These are phyloP conservation scores for Debaryomyces nepalensis DNA, from an alignment of 1,139 yeast species.

Conservation along the genomic window DNA sequence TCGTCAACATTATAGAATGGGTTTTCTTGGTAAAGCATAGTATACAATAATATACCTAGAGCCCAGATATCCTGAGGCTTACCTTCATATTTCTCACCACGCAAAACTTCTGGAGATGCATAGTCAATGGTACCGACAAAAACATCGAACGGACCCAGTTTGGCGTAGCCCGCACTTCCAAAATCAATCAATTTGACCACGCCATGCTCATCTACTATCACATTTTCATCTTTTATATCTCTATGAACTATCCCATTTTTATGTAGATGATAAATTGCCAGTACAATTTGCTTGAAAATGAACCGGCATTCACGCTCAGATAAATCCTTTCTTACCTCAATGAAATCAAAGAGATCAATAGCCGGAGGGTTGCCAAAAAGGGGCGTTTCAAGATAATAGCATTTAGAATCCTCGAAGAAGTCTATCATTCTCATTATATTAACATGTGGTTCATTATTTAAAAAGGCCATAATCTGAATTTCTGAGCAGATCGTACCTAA, in stretches of 20 bases:
- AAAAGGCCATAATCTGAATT: conserved; percentile 85
- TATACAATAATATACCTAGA: conserved; percentile 84
- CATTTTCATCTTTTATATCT: conserved; percentile 93
- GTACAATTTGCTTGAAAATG: conserved; percentile 78
- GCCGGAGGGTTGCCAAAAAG: conserved; percentile 90
- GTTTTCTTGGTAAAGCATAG: conserved; percentile 89
- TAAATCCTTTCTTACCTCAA: conserved; percentile 83
- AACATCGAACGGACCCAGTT: conserved; percentile 93
- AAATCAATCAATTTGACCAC: conserved; percentile 87
- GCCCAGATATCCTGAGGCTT: conserved; percentile 98
- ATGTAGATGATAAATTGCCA: conserved; percentile 82
- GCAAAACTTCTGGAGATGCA: conserved; percentile 94
- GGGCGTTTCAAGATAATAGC: conserved; percentile 88
- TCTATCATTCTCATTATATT: conserved; percentile 84
- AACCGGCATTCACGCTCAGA: conserved; percentile 73
- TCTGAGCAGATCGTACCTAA: conserved; percentile 95
- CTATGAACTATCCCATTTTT: conserved; percentile 88
- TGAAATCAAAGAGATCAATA: conserved; percentile 87
- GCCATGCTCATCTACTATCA: conserved; percentile 80
- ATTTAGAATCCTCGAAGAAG: conserved; percentile 88
- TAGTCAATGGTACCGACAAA: conserved; percentile 97
- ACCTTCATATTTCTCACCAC: conserved; percentile 88
- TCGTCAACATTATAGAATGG: conserved; percentile 96
- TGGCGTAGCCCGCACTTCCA: conserved; percentile 90
- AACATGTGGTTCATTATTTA: conserved; percentile 79